These are phyloP conservation scores for Taphrina populina DNA, from an alignment of 1,139 yeast genomes.

Conservation along the genomic window DNA sequence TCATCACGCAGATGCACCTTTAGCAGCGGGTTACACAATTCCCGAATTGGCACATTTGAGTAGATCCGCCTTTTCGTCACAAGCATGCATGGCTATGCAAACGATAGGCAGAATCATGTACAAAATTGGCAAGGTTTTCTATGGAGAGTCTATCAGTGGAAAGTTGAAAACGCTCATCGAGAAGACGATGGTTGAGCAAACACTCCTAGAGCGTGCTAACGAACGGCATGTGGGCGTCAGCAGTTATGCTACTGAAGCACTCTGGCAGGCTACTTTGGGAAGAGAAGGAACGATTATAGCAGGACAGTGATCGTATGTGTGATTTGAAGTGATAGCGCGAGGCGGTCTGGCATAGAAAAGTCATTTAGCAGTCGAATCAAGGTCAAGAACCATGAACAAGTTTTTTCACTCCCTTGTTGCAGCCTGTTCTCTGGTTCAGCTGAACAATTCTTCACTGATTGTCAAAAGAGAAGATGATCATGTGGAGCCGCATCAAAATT, in stretches of 20 bases:
- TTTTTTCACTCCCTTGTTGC: no score
- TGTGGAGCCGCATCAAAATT: no score
- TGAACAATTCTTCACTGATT: no score
- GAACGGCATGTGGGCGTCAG: constrained; percentile 63
- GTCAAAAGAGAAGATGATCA: no score
- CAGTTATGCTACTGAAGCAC: constrained; percentile 85
- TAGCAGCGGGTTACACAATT: constrained; percentile 84
- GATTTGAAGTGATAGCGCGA: no score
- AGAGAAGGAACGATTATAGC: constrained; percentile 8
- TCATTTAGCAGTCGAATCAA: no score
- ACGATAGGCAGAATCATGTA: constrained; percentile 83
- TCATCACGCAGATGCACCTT: constrained; percentile 84
- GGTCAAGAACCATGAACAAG: no score
- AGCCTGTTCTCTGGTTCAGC: no score
- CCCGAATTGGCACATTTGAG: constrained; percentile 76
- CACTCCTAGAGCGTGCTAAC: constrained; percentile 71
- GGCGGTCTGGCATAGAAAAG: no score
- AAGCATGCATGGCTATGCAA: constrained; percentile 80
- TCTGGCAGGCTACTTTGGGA: constrained; percentile 79
- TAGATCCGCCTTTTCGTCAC: constrained; percentile 78
- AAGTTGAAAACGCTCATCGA: constrained; percentile 76
- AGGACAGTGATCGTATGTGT: no score
- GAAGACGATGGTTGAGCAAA: constrained; percentile 64
- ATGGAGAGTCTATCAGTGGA: constrained; percentile 55
- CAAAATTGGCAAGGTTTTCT: constrained; percentile 64